Evolutionary conservation across 768 basidiomycete species (phyloP).

Genomic region (Kwoniella heveanensis): DNA sequence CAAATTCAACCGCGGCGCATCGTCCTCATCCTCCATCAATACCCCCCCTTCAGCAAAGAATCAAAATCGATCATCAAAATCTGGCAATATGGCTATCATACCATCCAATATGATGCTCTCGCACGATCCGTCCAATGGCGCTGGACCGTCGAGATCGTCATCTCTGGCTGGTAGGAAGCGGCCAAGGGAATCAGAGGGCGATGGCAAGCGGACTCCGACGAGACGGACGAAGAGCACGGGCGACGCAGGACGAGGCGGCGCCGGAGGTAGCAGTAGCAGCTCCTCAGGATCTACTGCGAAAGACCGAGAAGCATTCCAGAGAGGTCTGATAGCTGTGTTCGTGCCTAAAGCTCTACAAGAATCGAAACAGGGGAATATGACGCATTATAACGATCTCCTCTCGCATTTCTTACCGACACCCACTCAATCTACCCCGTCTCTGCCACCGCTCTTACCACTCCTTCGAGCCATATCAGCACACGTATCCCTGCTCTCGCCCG

Average conservation of each 20-base stretch:
- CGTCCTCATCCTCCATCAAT: constrained; percentile 16
- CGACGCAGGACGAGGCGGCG: constrained; percentile 28
- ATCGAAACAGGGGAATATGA: constrained; percentile 65
- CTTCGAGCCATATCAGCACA: constrained; percentile 86
- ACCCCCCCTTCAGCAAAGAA: constrained; percentile 25
- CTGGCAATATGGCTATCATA: constrained; percentile 9
- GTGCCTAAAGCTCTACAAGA: constrained; percentile 55
- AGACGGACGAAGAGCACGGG: constrained; percentile 52
- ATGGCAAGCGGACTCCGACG: constrained; percentile 15
- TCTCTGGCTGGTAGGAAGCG: constrained; percentile 44
- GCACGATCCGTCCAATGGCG: constrained; percentile 16
- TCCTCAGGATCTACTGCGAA: constrained; percentile 15
- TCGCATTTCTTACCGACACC: constrained; percentile 66
- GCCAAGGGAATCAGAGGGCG: constrained; percentile 41
- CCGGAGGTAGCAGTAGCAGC: neutral
- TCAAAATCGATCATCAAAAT: constrained; percentile 12
- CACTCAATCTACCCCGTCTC: constrained; percentile 59
- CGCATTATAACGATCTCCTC: constrained; percentile 84
- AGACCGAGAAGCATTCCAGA: constrained; percentile 52
- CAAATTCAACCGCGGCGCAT: constrained; percentile 23
- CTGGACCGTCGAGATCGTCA: constrained; percentile 35
- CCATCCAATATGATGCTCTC: constrained; percentile 19
- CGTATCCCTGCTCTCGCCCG: constrained; percentile 78
- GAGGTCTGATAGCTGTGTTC: constrained; percentile 55
- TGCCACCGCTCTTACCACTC: constrained; percentile 57